These are phyloP conservation scores for Exsudoporus frostii DNA, from an alignment of 768 basidiomycete genomes.

Conservation along the genomic window DNA sequence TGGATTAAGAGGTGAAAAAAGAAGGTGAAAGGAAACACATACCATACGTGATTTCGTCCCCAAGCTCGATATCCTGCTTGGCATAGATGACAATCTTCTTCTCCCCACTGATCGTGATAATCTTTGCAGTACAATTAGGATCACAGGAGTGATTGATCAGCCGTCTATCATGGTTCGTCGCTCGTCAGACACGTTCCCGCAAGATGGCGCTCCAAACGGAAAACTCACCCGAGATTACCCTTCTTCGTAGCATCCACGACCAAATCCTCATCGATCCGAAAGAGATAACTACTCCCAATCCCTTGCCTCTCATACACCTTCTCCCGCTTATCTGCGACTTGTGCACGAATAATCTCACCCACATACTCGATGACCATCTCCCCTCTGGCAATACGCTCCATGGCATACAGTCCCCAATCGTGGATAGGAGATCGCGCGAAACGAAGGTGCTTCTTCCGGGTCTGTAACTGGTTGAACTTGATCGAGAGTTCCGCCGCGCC, in stretches of 20 bases:
- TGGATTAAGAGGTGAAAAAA: background rate
- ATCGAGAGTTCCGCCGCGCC: slow-evolving; percentile 70
- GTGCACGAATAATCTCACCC: slow-evolving; percentile 92
- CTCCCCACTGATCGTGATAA: slow-evolving; percentile 86
- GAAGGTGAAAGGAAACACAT: slow-evolving; percentile 25
- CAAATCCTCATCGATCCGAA: slow-evolving; percentile 95
- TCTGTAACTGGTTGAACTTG: slow-evolving; percentile 98
- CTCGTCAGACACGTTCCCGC: slow-evolving; percentile 11
- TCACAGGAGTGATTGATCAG: slow-evolving; percentile 99
- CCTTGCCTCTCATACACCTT: slow-evolving; percentile 96
- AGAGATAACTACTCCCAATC: slow-evolving; percentile 96
- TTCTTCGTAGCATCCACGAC: slow-evolving; percentile 99
- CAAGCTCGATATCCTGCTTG: slow-evolving; percentile 91
- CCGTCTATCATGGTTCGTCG: slow-evolving; percentile 50
- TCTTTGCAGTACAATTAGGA: slow-evolving; percentile 89
- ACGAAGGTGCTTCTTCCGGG: slow-evolving; percentile 94
- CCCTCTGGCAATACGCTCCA: slow-evolving; percentile 89
- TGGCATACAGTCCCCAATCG: slow-evolving; percentile 97
- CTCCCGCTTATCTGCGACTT: slow-evolving; percentile 95
- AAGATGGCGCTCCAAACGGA: background rate
- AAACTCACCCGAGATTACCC: slow-evolving; percentile 89
- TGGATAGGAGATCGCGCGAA: slow-evolving; percentile 96
- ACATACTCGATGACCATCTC: slow-evolving; percentile 99
- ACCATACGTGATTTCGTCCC: slow-evolving; percentile 98
- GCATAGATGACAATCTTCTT: slow-evolving; percentile 99